phyloP scores from a whole-genome alignment of 2,329 filamentous ascomycete species.

The Alternaria sp. region DNA sequence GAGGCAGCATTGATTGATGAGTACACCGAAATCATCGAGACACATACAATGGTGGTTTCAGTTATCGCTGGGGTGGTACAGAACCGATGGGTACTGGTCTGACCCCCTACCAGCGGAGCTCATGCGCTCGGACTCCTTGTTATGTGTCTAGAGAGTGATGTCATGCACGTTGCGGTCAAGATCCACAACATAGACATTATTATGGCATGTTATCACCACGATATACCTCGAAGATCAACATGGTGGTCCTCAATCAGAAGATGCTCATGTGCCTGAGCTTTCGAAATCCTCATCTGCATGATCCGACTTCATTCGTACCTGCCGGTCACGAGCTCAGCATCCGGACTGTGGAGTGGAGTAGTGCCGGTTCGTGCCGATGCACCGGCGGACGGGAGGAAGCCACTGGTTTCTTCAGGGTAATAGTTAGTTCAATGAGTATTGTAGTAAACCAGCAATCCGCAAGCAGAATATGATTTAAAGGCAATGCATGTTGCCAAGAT shows the following conservation, averaged over 20 bases:
- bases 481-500: background rate
- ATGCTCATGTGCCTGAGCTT: background rate
- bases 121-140: background rate
- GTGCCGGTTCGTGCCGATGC: constrained; percentile 1
- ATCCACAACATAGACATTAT: background rate
- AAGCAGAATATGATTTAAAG: background rate
- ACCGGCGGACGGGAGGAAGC: background rate
- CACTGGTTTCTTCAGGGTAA: background rate
- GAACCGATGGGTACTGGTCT: background rate
- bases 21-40: background rate
- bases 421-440: background rate
- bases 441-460: background rate
- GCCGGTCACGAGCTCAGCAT: background rate
- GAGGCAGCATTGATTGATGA: constrained; percentile 9
- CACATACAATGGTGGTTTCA: background rate
- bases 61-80: background rate
- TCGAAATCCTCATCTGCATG: background rate
- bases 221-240: background rate
- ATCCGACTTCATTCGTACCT: background rate
- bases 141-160: background rate
- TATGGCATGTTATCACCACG: background rate
- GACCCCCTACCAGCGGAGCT: background rate
- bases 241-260: background rate
- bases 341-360: background rate
- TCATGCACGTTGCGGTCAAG: background rate